A percentile compares a stretch with the other conserved stretches of the same genome.
phyloP scores from a whole-genome alignment of 139 green algal genomes.

The Coccomyxa sp. region DNA sequence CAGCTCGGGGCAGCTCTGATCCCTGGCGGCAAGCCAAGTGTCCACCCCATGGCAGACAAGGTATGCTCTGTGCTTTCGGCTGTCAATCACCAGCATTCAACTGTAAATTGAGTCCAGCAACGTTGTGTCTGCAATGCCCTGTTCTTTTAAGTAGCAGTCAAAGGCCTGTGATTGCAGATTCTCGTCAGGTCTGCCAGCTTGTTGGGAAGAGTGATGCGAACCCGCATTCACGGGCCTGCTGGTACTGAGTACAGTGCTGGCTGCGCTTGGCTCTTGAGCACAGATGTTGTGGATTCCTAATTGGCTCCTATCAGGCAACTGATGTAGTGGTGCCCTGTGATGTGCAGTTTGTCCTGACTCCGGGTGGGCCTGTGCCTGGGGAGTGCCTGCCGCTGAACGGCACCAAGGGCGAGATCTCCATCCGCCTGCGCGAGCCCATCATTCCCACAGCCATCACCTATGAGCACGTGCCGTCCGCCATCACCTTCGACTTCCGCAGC shows the following conservation, averaged over 20 bases:
- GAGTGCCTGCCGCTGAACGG: constrained; percentile 32
- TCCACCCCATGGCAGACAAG: constrained; percentile 16
- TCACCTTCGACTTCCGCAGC: constrained; percentile 24
- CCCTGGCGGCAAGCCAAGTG: not conserved
- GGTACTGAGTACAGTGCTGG: too few relatives aligned
- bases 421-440: constrained; percentile 21
- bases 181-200: too few relatives aligned
- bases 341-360: constrained; percentile 28
- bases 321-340: too few relatives aligned
- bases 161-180: too few relatives aligned
- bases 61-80: not conserved
- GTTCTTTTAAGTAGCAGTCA: too few relatives aligned
- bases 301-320: too few relatives aligned
- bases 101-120: not conserved
- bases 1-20: not conserved
- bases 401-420: constrained; percentile 23
- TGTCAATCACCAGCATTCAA: not conserved
- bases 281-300: too few relatives aligned
- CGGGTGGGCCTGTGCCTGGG: constrained; percentile 10
- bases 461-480: constrained; percentile 24
- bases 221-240: too few relatives aligned
- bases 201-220: too few relatives aligned
- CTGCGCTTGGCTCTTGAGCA: too few relatives aligned
- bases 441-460: constrained; percentile 23
- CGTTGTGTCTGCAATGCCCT: too few relatives aligned